Evolutionary conservation across 2,329 filamentous ascomycete species (phyloP), one percentile per base, ranked within the genome.

Genomic region (Hypoxylon sp.): DNA sequence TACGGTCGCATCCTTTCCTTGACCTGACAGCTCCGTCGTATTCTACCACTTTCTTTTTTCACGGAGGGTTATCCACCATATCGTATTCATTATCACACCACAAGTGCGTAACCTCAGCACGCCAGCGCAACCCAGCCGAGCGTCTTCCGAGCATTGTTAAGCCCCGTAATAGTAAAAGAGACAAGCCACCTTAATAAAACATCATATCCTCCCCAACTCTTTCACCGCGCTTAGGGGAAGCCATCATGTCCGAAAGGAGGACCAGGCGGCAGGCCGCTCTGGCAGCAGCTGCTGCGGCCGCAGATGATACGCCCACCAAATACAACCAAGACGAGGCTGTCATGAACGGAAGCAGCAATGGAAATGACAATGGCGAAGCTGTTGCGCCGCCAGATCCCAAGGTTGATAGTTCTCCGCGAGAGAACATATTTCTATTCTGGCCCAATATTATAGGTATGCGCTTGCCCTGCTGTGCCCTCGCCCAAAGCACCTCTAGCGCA

Each of bases 361-460:
- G 49, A 54, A 55, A 63, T 48, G 81, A 51, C 51, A 61, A 67
- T 48, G 81, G 51, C 40, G 48, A 61, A 27, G 79, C 57, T 76
- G 80, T 70, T 48, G 27, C 49, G 14, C 44, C 61, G 58, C 75
- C 79, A 56, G 72, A 75, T 25, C 62, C 79, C 68, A 77, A 78
- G 67, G 76, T 74, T 58, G 78, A 80, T 68, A 82, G 77, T 54
- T 72, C 80, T 53, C 81, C 73, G 8, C 78, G 81, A 46, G 92
- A 95, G 81, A 95, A 95, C 79, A 91, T 95, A 72, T 95, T 95
- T 73, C 80, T 95, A 33, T 95, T 95, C 81, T 90, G 88, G 81
- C 92, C 93, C 31, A 95, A 95, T 77, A 84, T 95, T 42, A 95
- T 95, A 75, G 92, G 92, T 94, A 84, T 72, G 86, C 53, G 46